Evolutionary conservation across 2,329 filamentous ascomycete genomes (phyloP).

Genomic region (Ophiostoma australiae): DNA sequence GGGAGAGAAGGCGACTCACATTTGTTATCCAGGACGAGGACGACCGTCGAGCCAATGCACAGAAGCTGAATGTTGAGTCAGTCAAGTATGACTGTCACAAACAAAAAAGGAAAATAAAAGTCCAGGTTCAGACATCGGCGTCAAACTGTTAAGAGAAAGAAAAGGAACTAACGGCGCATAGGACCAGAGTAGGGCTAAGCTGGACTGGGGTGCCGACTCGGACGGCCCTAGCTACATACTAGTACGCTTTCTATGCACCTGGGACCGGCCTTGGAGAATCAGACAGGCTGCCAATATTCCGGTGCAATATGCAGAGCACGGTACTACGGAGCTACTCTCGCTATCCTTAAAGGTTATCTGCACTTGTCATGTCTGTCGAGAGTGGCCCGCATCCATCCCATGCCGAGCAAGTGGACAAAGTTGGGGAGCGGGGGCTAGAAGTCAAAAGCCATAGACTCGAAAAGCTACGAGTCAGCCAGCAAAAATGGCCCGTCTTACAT

Average conservation of each 20-base stretch:
- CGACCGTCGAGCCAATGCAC: background rate
- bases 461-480: background rate
- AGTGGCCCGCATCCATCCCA: background rate
- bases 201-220: background rate
- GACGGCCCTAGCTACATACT: background rate
- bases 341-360: background rate
- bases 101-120: background rate
- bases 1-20: background rate
- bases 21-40: background rate
- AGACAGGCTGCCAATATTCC: background rate
- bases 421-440: background rate
- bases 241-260: background rate
- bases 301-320: background rate
- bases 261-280: background rate
- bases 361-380: background rate
- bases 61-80: background rate
- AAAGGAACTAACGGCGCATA: background rate
- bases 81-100: background rate
- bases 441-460: background rate
- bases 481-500: background rate
- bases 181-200: background rate
- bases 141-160: background rate
- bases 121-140: background rate
- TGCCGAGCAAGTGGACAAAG: constrained; percentile 6
- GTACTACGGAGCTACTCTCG: background rate